phyloP scores from a whole-genome alignment of 768 basidiomycete species.

The Boletus edulis region DNA sequence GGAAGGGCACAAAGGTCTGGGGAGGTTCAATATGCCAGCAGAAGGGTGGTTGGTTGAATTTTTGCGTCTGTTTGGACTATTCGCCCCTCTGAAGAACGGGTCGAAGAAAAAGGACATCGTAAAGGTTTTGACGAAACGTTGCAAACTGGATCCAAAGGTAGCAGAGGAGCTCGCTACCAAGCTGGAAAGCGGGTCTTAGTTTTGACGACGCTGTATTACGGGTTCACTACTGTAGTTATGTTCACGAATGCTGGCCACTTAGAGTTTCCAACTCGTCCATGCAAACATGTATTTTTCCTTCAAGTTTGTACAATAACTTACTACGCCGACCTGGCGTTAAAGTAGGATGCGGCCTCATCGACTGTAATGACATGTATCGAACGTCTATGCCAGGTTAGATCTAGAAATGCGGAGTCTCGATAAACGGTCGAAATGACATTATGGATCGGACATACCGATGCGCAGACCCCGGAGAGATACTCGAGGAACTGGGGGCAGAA shows the following conservation, averaged over 20 bases:
- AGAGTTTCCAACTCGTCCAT: conserved; percentile 4
- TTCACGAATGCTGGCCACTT: not conserved
- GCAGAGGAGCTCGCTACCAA: conserved; percentile 22
- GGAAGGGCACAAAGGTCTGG: conserved; percentile 6
- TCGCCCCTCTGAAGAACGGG: conserved; percentile 20
- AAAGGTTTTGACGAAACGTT: conserved; percentile 30
- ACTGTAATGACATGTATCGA: no score
- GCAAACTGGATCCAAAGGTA: conserved; percentile 17
- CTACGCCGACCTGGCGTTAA: not conserved
- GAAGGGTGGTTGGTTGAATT: conserved; percentile 26
- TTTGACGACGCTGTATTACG: not conserved
- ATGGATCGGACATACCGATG: no score
- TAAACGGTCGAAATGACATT: no score
- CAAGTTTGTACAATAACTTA: not conserved
- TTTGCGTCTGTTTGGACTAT: conserved; percentile 25
- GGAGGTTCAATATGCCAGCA: conserved; percentile 26
- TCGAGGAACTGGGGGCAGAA: not conserved
- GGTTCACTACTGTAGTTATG: not conserved
- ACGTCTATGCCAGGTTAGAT: no score
- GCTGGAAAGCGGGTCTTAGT: conserved; percentile 7
- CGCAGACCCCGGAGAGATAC: no score
- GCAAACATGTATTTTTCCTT: conserved; percentile 2
- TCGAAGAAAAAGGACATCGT: conserved; percentile 22
- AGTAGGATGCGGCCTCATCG: not conserved
- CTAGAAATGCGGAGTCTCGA: no score